A percentile compares a stretch with the other conserved stretches of the same genome.
Evolutionary conservation across 768 basidiomycete genomes (phyloP).

Genomic region (Mycena galericulata): DNA sequence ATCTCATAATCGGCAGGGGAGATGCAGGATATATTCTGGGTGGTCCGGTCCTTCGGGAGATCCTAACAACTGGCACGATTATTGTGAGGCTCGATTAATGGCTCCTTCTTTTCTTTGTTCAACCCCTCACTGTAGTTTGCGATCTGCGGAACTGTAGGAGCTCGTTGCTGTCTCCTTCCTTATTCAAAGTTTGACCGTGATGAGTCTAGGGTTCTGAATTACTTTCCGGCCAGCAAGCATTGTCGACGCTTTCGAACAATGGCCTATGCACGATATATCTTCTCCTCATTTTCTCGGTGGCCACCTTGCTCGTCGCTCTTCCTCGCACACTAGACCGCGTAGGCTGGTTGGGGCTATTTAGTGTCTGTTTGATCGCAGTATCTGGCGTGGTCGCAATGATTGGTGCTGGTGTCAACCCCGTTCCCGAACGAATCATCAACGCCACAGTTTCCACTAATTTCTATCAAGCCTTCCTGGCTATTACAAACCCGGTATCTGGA

Average conservation of each 20-base stretch:
- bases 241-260: constrained; percentile 60
- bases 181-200: constrained; percentile 22
- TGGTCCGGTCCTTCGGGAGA: constrained; percentile 59
- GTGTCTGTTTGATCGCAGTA: constrained; percentile 55
- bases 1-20: constrained; percentile 45
- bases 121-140: too few species aligned
- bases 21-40: constrained; percentile 64
- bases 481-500: constrained; percentile 60
- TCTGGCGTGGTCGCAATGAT: constrained; percentile 64
- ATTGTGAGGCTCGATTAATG: too few species aligned
- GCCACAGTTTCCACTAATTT: constrained; percentile 55
- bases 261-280: constrained; percentile 60
- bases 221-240: constrained; percentile 64
- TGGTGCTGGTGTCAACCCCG: constrained; percentile 60
- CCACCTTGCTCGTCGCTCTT: constrained; percentile 55
- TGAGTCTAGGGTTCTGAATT: constrained; percentile 57
- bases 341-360: constrained; percentile 60
- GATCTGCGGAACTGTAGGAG: constrained; percentile 58
- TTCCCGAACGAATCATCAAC: constrained; percentile 52
- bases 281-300: constrained; percentile 58
- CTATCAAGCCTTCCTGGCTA: constrained; percentile 62
- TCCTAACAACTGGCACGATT: constrained; percentile 59
- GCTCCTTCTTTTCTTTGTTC: too few species aligned
- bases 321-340: constrained; percentile 61
- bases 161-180: too few species aligned